A percentile compares a stretch with the other conserved stretches of the same genome.
phyloP scores from a whole-genome alignment of 2,329 filamentous ascomycete species.

The Aspergillus nomiae region DNA sequence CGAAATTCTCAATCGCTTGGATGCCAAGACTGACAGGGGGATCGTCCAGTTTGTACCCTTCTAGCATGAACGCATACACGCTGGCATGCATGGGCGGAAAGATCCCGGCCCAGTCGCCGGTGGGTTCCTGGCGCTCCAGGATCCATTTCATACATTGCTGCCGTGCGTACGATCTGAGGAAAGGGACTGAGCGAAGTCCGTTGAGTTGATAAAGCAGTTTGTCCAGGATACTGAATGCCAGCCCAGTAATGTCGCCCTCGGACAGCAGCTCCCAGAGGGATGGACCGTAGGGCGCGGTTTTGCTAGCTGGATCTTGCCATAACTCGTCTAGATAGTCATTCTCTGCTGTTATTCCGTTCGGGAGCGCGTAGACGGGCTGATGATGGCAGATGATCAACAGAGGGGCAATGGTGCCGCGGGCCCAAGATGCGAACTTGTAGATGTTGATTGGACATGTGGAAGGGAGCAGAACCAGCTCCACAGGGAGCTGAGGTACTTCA shows the following conservation, averaged over 20 bases:
- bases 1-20: conserved; percentile 30
- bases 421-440: conserved; percentile 30
- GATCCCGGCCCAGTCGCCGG: conserved; percentile 34
- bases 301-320: conserved; percentile 34
- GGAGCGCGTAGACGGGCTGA: conserved; percentile 30
- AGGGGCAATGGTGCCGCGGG: conserved; percentile 15
- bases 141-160: conserved; percentile 31
- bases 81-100: conserved; percentile 32
- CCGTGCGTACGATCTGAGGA: conserved; percentile 20
- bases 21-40: conserved; percentile 22
- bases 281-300: conserved; percentile 25
- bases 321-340: conserved; percentile 37
- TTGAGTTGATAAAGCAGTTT: conserved; percentile 16
- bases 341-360: conserved; percentile 19
- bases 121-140: conserved; percentile 32
- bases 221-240: conserved; percentile 19
- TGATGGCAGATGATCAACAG: conserved; percentile 28
- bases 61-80: conserved; percentile 31
- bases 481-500: conserved; percentile 33
- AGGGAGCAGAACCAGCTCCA: conserved; percentile 38
- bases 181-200: conserved; percentile 18
- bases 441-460: conserved; percentile 30
- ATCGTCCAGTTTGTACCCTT: conserved; percentile 28
- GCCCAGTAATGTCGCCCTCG: background rate
- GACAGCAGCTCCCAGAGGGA: conserved; percentile 4